A percentile compares a stretch with the other conserved stretches of the same genome.
phyloP scores from a whole-genome alignment of 1,139 yeast species.

The Sugiyamaella pinicola region DNA sequence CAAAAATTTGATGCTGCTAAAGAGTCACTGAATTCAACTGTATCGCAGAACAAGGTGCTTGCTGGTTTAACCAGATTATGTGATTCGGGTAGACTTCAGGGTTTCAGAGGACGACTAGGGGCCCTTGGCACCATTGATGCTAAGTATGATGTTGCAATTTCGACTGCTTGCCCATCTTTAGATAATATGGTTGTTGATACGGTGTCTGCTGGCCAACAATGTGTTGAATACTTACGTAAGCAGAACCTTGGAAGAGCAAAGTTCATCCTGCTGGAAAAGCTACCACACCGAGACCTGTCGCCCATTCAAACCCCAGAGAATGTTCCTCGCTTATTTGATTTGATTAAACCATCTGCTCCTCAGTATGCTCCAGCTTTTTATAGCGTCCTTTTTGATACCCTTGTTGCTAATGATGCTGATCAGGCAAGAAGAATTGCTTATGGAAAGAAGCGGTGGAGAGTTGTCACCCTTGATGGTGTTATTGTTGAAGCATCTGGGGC shows the following conservation, averaged over 20 bases:
- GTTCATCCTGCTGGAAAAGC: slow-evolving; percentile 76
- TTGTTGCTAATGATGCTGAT: slow-evolving; percentile 75
- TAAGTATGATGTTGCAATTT: slow-evolving; percentile 85
- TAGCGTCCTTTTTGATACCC: slow-evolving; percentile 80
- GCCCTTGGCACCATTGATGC: slow-evolving; percentile 88
- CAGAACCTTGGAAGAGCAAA: slow-evolving; percentile 88
- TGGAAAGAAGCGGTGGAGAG: slow-evolving; percentile 78
- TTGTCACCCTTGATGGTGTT: slow-evolving; percentile 91
- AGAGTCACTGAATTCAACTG: slow-evolving; percentile 55
- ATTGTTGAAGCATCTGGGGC: slow-evolving; percentile 95
- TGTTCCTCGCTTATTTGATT: slow-evolving; percentile 82
- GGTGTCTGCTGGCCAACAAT: slow-evolving; percentile 89
- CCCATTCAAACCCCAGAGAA: slow-evolving; percentile 74
- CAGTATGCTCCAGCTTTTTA: slow-evolving; percentile 87
- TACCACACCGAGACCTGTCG: slow-evolving; percentile 61
- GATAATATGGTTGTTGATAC: slow-evolving; percentile 94
- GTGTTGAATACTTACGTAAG: slow-evolving; percentile 83
- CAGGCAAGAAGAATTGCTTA: slow-evolving; percentile 90
- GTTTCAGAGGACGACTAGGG: slow-evolving; percentile 89
- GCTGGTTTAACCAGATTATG: slow-evolving; percentile 68
- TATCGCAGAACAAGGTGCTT: slow-evolving; percentile 75
- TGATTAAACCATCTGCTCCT: slow-evolving; percentile 64
- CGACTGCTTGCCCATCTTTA: slow-evolving; percentile 91
- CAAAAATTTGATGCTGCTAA: slow-evolving; percentile 69
- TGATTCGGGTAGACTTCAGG: slow-evolving; percentile 79